Base-by-base conservation (phyloP, 768 basidiomycete species). In the Rhizopogon vulgaris region DNA sequence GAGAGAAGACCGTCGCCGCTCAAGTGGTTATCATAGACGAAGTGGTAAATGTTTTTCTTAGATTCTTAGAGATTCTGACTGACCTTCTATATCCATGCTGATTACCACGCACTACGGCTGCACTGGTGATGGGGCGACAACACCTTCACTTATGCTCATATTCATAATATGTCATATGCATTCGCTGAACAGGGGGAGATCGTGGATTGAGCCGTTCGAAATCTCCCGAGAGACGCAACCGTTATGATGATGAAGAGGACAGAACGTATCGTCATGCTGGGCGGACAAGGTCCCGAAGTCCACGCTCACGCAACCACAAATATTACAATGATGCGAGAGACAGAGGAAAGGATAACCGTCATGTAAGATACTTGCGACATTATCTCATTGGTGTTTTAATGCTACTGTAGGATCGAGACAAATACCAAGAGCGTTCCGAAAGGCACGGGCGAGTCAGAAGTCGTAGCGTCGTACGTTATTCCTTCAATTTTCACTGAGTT, bases 381-480 rank as follows among this genome's bases (percentile, higher is more conserved):
- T 8, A 2, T 12, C 14, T 1, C n/a, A 8, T 12, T 7, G 5
- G 11, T 6, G 3, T 28, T 30, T 49, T 52, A 22, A 38, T 37
- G 1, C 2, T 10, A 0, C 14, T 2, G 14, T 3, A 65, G 61
- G 56, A 56, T 5, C 56, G 55, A 34, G 52, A 41, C 40, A 32
- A 38, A n/a, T 38, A 15, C 40, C 51, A 52, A 39, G 22, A 41
- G 3, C 53, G 46, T 11, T 48, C 43, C 5, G 45, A 45, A 7
- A 52, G 12, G 4, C 43, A 43, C n/a, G 55, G 52, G 10, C 53
- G 48, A 43, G 43, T 30, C 12, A 55, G 60, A 51, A 61, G 62
- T 11, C 64, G 60, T 9, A 66, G 66, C 50, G 55, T 66, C 37
- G 66, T 67, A 68, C 65, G 65, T 63, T 52, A 45, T 17, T 30